Evolutionary conservation across 1,284 basidiomycete species (phyloP).

Genomic region (Rhizoctonia solani): DNA sequence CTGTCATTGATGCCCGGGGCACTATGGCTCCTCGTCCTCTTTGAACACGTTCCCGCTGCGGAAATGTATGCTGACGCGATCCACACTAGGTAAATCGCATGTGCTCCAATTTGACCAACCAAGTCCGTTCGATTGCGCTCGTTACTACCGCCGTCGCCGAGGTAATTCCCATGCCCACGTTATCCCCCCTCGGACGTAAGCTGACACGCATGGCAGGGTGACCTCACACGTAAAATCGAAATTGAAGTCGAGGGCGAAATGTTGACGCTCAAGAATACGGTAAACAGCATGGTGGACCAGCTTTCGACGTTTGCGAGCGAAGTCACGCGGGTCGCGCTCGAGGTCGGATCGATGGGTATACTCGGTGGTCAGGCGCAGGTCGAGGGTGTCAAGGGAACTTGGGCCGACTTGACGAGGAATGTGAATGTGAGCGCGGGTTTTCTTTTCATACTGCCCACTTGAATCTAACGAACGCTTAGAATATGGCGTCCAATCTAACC

Average conservation of each 20-base stretch:
- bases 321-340: constrained; percentile 91
- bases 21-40: no score
- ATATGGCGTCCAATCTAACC: constrained; percentile 92
- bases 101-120: constrained; percentile 61
- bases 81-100: constrained; percentile 55
- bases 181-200: constrained; percentile 39
- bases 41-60: no score
- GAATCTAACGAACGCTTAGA: constrained; percentile 47
- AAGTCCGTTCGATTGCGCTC: constrained; percentile 59
- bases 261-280: constrained; percentile 76
- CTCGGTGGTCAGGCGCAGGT: constrained; percentile 91
- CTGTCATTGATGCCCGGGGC: no score
- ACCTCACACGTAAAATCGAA: constrained; percentile 86
- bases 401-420: constrained; percentile 89
- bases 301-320: constrained; percentile 91
- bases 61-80: constrained; percentile 1
- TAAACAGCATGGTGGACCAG: constrained; percentile 89
- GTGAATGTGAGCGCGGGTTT: constrained; percentile 67
- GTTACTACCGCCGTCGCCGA: constrained; percentile 88
- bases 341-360: constrained; percentile 91
- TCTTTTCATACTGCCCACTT: neutral
- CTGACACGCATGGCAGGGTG: constrained; percentile 59
- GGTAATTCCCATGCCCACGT: constrained; percentile 6
- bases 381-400: constrained; percentile 91
- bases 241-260: constrained; percentile 90